These are phyloP conservation scores for Picea glauca DNA, from an alignment of 75 land plant genomes.

Conservation along the genomic window DNA sequence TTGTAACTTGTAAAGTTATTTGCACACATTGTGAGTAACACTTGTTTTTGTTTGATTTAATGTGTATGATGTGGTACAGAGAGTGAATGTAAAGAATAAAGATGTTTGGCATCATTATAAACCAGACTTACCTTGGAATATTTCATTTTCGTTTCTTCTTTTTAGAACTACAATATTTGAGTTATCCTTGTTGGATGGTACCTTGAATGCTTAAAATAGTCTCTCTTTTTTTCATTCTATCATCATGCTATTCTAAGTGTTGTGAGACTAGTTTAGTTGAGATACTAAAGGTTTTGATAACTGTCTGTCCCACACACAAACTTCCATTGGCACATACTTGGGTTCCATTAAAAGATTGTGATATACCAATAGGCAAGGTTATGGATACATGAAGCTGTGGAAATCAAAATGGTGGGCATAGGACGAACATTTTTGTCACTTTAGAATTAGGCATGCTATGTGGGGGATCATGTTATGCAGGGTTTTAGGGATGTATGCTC, in stretches of 20 bases:
- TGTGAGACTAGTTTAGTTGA: conserved; percentile 64
- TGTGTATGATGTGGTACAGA: conserved; percentile 20
- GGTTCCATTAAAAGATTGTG: conserved; percentile 44
- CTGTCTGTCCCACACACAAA: conserved; percentile 80
- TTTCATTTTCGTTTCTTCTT: background rate
- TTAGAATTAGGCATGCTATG: conserved; percentile 67
- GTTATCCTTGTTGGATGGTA: background rate
- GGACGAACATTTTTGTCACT: conserved; percentile 39
- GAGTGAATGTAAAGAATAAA: conserved; percentile 37
- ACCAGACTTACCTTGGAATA: conserved; percentile 23
- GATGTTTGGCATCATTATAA: conserved; percentile 15
- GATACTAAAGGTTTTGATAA: conserved; percentile 73
- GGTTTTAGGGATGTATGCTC: conserved; percentile 73
- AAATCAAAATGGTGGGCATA: background rate
- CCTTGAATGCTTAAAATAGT: background rate
- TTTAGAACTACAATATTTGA: background rate
- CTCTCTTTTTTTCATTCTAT: conserved; percentile 4
- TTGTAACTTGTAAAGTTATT: background rate
- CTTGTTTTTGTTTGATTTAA: background rate
- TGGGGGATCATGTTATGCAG: conserved; percentile 51
- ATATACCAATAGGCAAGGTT: conserved; percentile 4
- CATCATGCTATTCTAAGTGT: conserved; percentile 32
- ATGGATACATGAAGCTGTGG: conserved; percentile 12
- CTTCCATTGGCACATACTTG: conserved; percentile 86
- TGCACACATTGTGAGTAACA: too few species aligned